Evolutionary conservation across 1,139 yeast genomes (phyloP).

Genomic region (Diutina catenulata): DNA sequence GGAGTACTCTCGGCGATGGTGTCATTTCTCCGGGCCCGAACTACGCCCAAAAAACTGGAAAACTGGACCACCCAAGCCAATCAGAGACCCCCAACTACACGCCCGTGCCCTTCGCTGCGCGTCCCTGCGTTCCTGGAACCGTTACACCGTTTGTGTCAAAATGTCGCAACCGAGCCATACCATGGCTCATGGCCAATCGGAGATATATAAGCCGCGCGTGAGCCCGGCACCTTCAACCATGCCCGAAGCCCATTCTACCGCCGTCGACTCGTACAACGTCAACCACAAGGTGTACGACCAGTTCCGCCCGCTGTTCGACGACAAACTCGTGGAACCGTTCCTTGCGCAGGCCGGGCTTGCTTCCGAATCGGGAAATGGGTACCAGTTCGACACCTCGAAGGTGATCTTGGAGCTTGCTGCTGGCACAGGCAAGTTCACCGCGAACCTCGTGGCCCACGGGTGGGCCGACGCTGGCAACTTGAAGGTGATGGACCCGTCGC

Average conservation of each 20-base stretch:
- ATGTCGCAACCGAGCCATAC: too few species aligned
- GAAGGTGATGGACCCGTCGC: conserved; percentile 44
- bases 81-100: too few species aligned
- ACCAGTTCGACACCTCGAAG: conserved; percentile 14
- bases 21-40: too few species aligned
- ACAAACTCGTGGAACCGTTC: conserved; percentile 36
- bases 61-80: too few species aligned
- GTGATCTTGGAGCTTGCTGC: conserved; percentile 44
- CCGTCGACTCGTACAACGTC: conserved; percentile 36
- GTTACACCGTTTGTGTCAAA: too few species aligned
- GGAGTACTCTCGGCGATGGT: too few species aligned
- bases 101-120: too few species aligned
- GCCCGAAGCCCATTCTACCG: conserved; percentile 24
- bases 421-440: conserved; percentile 60
- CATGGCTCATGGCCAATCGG: too few species aligned
- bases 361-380: neutral
- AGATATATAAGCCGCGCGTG: too few species aligned
- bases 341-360: conserved; percentile 17
- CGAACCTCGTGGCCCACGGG: conserved; percentile 29
- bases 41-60: too few species aligned
- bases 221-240: too few species aligned
- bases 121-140: too few species aligned
- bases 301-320: conserved; percentile 45
- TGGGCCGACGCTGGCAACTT: conserved; percentile 17
- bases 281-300: conserved; percentile 45